These are phyloP conservation scores for Lactarius vividus DNA, from an alignment of 768 basidiomycete genomes.

Conservation along the genomic window DNA sequence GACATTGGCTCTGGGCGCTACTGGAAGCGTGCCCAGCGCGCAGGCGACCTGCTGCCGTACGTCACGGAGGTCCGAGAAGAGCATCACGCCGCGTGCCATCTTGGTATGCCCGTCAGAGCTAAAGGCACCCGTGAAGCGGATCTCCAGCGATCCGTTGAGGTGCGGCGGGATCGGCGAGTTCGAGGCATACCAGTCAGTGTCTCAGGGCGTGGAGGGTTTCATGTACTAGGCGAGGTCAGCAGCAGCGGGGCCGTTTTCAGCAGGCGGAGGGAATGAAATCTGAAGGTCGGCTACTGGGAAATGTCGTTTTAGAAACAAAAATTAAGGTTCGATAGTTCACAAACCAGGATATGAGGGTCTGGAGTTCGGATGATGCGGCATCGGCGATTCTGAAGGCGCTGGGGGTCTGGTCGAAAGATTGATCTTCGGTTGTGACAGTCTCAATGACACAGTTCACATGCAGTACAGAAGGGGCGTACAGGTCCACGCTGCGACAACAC, in stretches of 20 bases:
- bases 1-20: conserved; percentile 39
- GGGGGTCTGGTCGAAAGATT: conserved; percentile 21
- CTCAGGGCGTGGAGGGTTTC: conserved; percentile 41
- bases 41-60: conserved; percentile 36
- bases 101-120: conserved; percentile 31
- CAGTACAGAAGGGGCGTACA: neutral
- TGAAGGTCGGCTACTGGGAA: conserved; percentile 25
- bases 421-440: conserved; percentile 18
- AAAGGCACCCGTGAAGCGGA: conserved; percentile 34
- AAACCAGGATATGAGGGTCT: conserved; percentile 1
- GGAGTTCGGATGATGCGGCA: neutral
- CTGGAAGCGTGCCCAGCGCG: conserved; percentile 41
- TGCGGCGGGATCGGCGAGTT: conserved; percentile 37
- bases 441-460: neutral
- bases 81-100: conserved; percentile 38
- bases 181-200: conserved; percentile 42
- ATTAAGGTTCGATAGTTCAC: neutral
- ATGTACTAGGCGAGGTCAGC: conserved; percentile 47
- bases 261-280: conserved; percentile 38
- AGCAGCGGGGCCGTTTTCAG: conserved; percentile 36
- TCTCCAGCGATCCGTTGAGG: conserved; percentile 30
- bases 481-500: conserved; percentile 10
- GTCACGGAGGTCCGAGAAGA: conserved; percentile 49
- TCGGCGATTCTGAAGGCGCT: neutral
- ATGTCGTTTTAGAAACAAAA: too few relatives aligned